phyloP scores from a whole-genome alignment of 2,329 filamentous ascomycete species.

The Diaporthe humulicola region DNA sequence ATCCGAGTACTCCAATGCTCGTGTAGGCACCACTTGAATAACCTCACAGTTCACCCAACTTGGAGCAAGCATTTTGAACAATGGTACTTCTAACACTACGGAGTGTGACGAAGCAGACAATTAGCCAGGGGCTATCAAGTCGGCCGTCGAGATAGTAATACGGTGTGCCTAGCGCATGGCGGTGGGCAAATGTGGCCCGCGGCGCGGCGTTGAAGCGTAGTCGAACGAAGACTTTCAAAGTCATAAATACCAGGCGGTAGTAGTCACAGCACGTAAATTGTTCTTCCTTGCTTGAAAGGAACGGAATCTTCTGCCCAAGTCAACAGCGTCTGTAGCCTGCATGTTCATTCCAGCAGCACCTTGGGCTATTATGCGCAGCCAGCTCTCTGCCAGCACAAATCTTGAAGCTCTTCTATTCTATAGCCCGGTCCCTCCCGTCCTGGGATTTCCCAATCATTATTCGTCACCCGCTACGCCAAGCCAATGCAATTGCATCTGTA shows the following conservation, averaged over 20 bases:
- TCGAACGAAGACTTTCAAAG: background rate
- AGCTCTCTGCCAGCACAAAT: slow-evolving; percentile 4
- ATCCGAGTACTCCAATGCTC: background rate
- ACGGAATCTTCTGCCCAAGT: background rate
- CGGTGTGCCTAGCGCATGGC: background rate
- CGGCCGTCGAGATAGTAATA: background rate
- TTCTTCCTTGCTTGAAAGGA: background rate
- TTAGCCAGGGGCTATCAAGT: background rate
- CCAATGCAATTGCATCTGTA: slow-evolving; percentile 17
- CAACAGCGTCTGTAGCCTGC: background rate
- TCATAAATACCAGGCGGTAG: no score
- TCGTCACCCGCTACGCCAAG: slow-evolving; percentile 21
- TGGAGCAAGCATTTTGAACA: background rate
- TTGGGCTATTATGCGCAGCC: background rate
- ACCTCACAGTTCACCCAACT: background rate
- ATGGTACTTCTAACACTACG: background rate
- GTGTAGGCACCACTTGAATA: background rate
- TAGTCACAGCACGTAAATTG: background rate
- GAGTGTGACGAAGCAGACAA: background rate
- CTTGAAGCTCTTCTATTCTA: slow-evolving; percentile 10
- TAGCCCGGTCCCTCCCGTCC: background rate
- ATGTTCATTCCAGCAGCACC: background rate
- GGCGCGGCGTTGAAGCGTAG: background rate
- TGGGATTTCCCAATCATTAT: slow-evolving; percentile 15
- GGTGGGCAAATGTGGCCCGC: background rate